A percentile compares a stretch with the other conserved stretches of the same genome.
These are phyloP conservation scores for Fusarium papillatum DNA, from an alignment of 2,329 filamentous ascomycete species.

Conservation along the genomic window DNA sequence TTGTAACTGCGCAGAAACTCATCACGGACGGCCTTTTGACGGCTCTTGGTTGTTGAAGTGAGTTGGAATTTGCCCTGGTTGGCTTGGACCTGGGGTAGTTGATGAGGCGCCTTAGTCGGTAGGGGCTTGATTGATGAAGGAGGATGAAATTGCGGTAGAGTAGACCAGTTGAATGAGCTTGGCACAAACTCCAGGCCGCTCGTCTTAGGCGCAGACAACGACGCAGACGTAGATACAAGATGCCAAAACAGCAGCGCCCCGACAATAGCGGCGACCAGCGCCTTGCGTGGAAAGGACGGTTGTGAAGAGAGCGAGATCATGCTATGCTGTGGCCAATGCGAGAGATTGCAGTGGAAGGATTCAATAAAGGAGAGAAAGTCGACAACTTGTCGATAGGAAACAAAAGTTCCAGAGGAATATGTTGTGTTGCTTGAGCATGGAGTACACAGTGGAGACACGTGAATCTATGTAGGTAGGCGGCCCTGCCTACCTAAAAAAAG, in stretches of 20 bases:
- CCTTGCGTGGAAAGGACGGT: neutral
- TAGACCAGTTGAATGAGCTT: constrained; percentile 50
- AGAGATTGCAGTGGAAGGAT: neutral
- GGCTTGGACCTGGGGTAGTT: constrained; percentile 49
- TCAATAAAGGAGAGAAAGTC: neutral
- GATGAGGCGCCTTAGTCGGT: constrained; percentile 41
- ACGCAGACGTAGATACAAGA: neutral
- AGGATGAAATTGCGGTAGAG: constrained; percentile 43
- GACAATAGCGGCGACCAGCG: constrained; percentile 8
- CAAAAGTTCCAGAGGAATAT: neutral
- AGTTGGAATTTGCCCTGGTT: constrained; percentile 36
- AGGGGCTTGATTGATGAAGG: constrained; percentile 48
- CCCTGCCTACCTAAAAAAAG: neutral
- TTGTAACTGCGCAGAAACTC: constrained; percentile 61
- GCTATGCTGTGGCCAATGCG: neutral
- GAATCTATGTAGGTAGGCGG: neutral
- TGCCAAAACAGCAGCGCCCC: constrained; percentile 1
- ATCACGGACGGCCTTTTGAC: constrained; percentile 55
- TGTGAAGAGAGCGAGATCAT: constrained; percentile 10
- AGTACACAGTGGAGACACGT: neutral
- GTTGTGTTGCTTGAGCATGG: neutral
- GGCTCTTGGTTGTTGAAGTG: constrained; percentile 36
- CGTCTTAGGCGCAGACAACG: neutral
- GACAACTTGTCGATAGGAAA: neutral
- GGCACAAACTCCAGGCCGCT: constrained; percentile 27